Evolutionary conservation across 139 green algal species (phyloP), one percentile per base, ranked within the genome.

Genomic region (Haematococcus sp.): DNA sequence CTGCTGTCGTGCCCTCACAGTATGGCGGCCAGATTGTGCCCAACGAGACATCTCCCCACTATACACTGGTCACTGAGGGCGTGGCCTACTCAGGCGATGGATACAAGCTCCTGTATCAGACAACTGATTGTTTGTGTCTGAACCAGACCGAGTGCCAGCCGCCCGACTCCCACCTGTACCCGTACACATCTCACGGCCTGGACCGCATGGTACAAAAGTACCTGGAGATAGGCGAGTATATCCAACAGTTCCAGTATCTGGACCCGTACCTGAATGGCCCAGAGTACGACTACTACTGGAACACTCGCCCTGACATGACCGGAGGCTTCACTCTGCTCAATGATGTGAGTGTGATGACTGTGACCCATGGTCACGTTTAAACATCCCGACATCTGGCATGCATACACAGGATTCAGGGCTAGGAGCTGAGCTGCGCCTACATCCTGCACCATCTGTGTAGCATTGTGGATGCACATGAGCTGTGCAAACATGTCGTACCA

Each of bases 221-320:
- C 64, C 33, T 71, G 35, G 61, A 68, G 61, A 68, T 68, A 28
- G 61, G 61, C 33, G 15, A n/a, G 9, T 68, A 49, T 31, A 68
- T 68, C 32, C 11, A n/a, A 3, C 15, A 49, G 33, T 68, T 68
- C 61, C 61, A 68, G 33, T 51, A 52, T 31, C 43, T 71, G 22
- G 64, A 71, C n/a, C 64, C 64, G 23, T 58, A 60, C 64, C 64
- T 71, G 22, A 71, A 71, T 22, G 64, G 64, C 35, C 40, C 64
- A 34, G 64, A 71, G 40, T 71, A 71, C 43, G 40, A 56, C 43
- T 71, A 46, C 30, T 58, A 60, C n/a, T 71, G 64, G 64, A 71
- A 56, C 64, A 71, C 64, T 3, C 7, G 31, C 17, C 64, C 64
- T 3, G 64, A 71, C 64, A 71, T 71, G 40, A 60, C 22, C 3